A percentile compares a stretch with the other conserved stretches of the same genome.
Conservation (phyloP, 129 eudicot genomes). For the Calendula officinalis region DNA sequence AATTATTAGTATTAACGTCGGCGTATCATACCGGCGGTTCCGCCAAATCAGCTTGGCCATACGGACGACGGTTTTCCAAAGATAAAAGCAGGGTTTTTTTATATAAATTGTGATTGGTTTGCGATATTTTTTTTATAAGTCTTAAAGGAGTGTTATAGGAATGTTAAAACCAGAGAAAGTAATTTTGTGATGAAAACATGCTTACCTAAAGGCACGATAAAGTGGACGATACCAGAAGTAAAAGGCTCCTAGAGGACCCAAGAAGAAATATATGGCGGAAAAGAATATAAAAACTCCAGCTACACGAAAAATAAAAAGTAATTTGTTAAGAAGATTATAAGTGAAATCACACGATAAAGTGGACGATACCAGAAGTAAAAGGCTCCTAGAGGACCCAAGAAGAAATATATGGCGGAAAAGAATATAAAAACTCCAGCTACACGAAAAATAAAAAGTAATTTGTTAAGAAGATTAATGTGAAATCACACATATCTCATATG, state of each 20-base stretch:
- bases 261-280: constrained; percentile 60
- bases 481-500: too few species aligned
- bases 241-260: constrained; percentile 89
- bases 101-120: too few species aligned
- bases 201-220: constrained; percentile 88
- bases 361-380: constrained; percentile 92
- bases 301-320: constrained; percentile 11
- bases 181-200: not conserved
- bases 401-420: constrained; percentile 64
- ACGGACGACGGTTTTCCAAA: too few species aligned
- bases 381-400: constrained; percentile 84
- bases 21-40: too few species aligned
- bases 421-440: constrained; percentile 61
- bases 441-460: not conserved
- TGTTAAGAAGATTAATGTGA: not conserved
- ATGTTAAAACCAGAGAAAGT: too few species aligned
- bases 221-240: constrained; percentile 91
- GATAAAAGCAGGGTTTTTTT: too few species aligned
- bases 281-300: constrained; percentile 65
- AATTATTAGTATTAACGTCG: too few species aligned
- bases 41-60: too few species aligned
- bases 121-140: too few species aligned
- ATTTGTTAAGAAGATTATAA: not conserved
- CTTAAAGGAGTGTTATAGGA: too few species aligned
- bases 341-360: constrained; percentile 90